Evolutionary conservation across 1,139 yeast genomes (phyloP).

Genomic region (Suhomyces anneliseae): DNA sequence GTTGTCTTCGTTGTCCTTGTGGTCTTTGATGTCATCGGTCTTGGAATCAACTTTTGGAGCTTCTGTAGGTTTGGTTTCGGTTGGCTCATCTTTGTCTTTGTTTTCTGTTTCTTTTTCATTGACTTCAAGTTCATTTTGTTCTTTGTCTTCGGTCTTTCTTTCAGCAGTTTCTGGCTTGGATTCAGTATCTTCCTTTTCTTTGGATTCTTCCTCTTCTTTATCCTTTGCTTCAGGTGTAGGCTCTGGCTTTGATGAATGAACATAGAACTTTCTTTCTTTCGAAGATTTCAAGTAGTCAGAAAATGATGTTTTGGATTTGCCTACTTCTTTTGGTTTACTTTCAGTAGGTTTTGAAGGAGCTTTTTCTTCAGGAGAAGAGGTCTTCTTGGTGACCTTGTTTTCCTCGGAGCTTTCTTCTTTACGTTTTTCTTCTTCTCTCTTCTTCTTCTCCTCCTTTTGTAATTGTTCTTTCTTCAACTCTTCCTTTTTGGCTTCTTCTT

Average conservation of each 20-base stretch:
- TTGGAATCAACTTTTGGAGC: background rate
- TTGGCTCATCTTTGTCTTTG: background rate
- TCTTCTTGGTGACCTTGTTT: background rate
- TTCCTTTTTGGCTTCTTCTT: background rate
- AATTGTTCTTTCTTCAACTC: background rate
- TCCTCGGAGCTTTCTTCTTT: background rate
- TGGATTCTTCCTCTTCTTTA: background rate
- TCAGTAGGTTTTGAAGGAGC: background rate
- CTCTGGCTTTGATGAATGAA: conserved; percentile 2
- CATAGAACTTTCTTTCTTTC: conserved; percentile 10
- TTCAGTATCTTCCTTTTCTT: background rate
- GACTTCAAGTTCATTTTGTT: background rate
- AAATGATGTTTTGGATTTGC: conserved; percentile 12
- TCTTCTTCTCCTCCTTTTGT: background rate
- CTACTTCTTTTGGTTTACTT: background rate
- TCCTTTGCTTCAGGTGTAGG: background rate
- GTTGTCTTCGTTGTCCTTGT: too few relatives aligned
- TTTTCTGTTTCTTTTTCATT: background rate
- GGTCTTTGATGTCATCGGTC: too few relatives aligned
- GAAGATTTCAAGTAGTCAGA: conserved; percentile 17
- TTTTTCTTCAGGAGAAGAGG: background rate
- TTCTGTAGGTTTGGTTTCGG: background rate
- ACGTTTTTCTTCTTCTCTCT: background rate
- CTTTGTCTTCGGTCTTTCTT: background rate
- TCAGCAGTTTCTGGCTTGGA: background rate